These are phyloP conservation scores for Trametes cinnabarina DNA, from an alignment of 768 basidiomycete species.

Conservation along the genomic window DNA sequence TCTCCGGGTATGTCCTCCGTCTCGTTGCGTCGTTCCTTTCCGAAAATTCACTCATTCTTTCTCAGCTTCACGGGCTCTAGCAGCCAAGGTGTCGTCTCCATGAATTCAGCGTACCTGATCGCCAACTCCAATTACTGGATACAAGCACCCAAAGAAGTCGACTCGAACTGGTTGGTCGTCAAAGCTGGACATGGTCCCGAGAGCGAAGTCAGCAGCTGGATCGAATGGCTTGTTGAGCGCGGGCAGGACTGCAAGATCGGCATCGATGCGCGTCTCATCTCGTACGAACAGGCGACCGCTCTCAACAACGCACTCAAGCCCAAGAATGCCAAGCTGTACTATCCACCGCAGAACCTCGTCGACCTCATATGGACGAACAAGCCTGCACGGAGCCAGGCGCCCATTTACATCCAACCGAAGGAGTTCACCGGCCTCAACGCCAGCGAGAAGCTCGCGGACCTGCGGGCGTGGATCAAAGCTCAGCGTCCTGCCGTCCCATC, in stretches of 20 bases:
- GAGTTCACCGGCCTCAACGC: constrained; percentile 72
- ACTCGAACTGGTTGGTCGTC: constrained; percentile 71
- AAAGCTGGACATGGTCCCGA: constrained; percentile 52
- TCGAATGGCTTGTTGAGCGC: constrained; percentile 58
- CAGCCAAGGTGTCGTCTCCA: constrained; percentile 70
- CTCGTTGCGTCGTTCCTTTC: not conserved
- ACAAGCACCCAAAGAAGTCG: constrained; percentile 69
- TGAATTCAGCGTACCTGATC: constrained; percentile 66
- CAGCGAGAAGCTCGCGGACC: constrained; percentile 60
- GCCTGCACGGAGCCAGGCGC: constrained; percentile 63
- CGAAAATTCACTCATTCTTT: constrained; percentile 1
- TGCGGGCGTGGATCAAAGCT: constrained; percentile 67
- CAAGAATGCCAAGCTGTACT: constrained; percentile 65
- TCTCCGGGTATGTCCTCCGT: constrained; percentile 67
- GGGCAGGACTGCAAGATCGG: constrained; percentile 53
- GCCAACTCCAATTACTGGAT: constrained; percentile 84
- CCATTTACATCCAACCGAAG: constrained; percentile 65
- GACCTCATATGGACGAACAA: constrained; percentile 82
- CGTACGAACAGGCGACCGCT: constrained; percentile 64
- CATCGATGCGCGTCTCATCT: constrained; percentile 81
- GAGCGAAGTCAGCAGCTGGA: constrained; percentile 51
- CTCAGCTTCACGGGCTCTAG: constrained; percentile 61
- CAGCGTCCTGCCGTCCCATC: constrained; percentile 59
- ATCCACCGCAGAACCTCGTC: constrained; percentile 79
- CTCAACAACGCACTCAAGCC: constrained; percentile 55